Evolutionary conservation across 169 alveolate genomes (phyloP).

Genomic region (Plasmodium coatneyi): DNA sequence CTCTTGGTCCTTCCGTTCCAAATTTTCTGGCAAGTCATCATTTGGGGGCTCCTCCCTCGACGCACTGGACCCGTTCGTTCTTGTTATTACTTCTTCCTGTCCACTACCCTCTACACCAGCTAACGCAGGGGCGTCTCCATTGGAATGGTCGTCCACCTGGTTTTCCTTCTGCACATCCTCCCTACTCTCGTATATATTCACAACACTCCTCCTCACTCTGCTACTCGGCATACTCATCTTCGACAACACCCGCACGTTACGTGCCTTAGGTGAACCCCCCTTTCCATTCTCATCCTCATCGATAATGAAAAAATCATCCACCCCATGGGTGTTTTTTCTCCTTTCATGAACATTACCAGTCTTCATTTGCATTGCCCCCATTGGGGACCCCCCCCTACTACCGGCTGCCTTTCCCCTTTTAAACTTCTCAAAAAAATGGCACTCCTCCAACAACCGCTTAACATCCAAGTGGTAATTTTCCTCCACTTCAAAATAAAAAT

Average conservation of each 20-base stretch:
- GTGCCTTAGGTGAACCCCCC: neutral
- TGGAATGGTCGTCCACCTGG: neutral
- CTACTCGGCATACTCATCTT: neutral
- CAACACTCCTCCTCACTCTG: neutral
- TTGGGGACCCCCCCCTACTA: neutral
- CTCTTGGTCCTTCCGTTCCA: neutral
- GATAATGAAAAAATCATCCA: slow-evolving; percentile 1
- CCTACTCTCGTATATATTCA: slow-evolving; percentile 53
- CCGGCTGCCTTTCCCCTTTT: neutral
- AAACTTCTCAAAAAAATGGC: neutral
- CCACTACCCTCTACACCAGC: neutral
- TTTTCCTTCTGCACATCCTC: neutral
- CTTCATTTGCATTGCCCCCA: neutral
- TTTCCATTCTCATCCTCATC: slow-evolving; percentile 20
- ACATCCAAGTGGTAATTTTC: neutral
- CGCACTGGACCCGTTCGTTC: neutral
- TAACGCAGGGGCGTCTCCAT: neutral
- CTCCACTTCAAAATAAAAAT: slow-evolving; percentile 44
- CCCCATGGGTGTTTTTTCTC: neutral
- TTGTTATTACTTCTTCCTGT: neutral
- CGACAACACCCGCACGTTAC: neutral
- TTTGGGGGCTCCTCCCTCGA: neutral
- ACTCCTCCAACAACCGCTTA: slow-evolving; percentile 7
- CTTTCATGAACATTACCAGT: neutral
- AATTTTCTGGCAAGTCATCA: neutral